Evolutionary conservation across 345 rosid genomes (phyloP), one percentile per base, ranked within the genome.

Genomic region (Corchorus capsularis): DNA sequence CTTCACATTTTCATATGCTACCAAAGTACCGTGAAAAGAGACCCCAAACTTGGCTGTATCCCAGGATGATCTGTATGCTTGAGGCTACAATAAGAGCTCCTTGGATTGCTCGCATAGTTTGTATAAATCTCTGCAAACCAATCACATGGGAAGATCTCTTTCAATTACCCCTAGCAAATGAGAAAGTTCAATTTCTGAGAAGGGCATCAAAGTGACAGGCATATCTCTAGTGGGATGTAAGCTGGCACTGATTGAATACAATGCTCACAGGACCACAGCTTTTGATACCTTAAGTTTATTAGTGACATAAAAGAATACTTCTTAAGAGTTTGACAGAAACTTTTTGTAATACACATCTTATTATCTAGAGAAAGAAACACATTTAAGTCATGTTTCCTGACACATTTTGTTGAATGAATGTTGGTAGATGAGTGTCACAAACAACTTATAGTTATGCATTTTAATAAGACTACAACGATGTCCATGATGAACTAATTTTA

Each of bases 31-130:
- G 86, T 67, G 96, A 92, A 82, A 93, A 87, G 62, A 92, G 92
- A 76, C 97, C 97, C 98, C 97, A 92, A 15, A 90, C 82, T 89
- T 92, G 97, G 83, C 97, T 89, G 69, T 91, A 93, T 8, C 98
- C 98, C 63, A 93, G 89, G 81, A 92, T 83, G 79, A 96, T 96
- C 79, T 92, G 97, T 81, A 92, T 82, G 86, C 93, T 90, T 16
- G 98, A 90, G 22, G 98, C 97, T 39, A 95, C 92, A 66, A 93
- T 90, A 76, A 93, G 82, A 37, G 99, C 96, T 46, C 98, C 99
- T 85, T 93, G 98, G 78, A 90, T 89, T 12, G 99, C 94, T 79
- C 91, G 85, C 94, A 95, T 93, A 0, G 98, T 90, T 63, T 90
- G 94, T 75, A 91, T 83, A 87, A 94, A 94, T 81, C 98, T 93